phyloP scores from a whole-genome alignment of 768 basidiomycete species.

The Collybia mongolica region DNA sequence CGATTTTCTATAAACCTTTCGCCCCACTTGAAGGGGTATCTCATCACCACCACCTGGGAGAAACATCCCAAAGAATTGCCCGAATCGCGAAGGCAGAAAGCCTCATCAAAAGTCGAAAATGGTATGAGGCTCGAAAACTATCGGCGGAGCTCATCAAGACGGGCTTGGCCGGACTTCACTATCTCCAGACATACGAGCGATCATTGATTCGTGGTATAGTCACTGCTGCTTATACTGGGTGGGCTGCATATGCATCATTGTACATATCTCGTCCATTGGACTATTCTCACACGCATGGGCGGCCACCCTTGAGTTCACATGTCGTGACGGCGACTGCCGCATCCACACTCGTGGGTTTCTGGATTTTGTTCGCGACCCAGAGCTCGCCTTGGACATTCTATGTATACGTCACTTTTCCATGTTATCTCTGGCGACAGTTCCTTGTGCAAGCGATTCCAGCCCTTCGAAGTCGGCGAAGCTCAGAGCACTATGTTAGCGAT shows the following conservation, averaged over 20 bases:
- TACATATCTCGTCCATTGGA: conserved; percentile 50
- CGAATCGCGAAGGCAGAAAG: conserved; percentile 42
- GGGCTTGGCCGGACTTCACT: conserved; percentile 63
- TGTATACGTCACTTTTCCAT: conserved; percentile 71
- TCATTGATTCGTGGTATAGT: conserved; percentile 70
- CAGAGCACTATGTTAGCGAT: not conserved
- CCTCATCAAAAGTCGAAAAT: conserved; percentile 40
- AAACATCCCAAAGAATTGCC: conserved; percentile 28
- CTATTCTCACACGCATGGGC: not conserved
- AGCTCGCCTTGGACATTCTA: conserved; percentile 71
- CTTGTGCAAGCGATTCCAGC: conserved; percentile 23
- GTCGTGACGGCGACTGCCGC: conserved; percentile 18
- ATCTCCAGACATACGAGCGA: conserved; percentile 85
- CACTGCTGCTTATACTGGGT: conserved; percentile 70
- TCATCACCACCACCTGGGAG: conserved; percentile 8
- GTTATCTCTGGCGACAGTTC: conserved; percentile 74
- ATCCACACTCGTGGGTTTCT: conserved; percentile 33
- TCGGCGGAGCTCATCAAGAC: conserved; percentile 52
- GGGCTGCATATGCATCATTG: conserved; percentile 67
- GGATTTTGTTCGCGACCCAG: conserved; percentile 58
- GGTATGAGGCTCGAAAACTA: conserved; percentile 45
- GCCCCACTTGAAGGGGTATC: conserved; percentile 35
- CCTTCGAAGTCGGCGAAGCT: conserved; percentile 5
- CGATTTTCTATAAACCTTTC: conserved; percentile 66
- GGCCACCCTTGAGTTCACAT: not conserved